phyloP scores from a whole-genome alignment of 208 protist genomes.

The Leishmania braziliensis region DNA sequence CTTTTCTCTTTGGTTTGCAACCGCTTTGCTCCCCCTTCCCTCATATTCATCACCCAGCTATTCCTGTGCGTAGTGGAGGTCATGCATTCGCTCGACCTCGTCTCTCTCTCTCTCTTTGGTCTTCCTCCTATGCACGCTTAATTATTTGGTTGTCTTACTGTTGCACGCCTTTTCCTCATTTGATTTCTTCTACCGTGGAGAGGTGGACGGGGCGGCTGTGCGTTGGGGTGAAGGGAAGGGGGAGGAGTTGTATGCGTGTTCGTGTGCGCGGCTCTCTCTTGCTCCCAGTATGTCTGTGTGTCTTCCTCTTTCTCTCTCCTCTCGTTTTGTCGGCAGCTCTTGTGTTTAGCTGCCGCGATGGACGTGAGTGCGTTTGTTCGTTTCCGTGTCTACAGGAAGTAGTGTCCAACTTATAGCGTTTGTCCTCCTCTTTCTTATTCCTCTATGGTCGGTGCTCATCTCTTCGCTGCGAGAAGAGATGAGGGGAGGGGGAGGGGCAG shows the following conservation, averaged over 20 bases:
- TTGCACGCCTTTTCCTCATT: not conserved
- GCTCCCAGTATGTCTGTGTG: not conserved
- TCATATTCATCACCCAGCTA: not conserved
- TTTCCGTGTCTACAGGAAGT: not conserved
- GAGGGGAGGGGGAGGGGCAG: not conserved
- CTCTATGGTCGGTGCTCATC: not conserved
- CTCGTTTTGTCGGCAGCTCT: not conserved
- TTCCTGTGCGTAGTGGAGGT: not conserved
- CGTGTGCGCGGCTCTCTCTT: not conserved
- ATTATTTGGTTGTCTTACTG: not conserved
- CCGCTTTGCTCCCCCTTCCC: not conserved
- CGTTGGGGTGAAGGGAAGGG: not conserved
- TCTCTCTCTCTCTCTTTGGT: not conserved
- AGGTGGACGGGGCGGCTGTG: not conserved
- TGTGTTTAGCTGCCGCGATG: not conserved
- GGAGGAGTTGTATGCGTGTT: not conserved
- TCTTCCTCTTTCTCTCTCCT: not conserved
- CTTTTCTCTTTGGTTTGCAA: not conserved
- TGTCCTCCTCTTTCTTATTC: not conserved
- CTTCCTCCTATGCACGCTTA: not conserved
- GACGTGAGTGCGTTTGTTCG: not conserved
- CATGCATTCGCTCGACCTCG: not conserved
- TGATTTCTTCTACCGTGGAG: slow-evolving; percentile 1
- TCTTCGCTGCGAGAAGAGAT: not conserved
- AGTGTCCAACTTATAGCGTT: not conserved